These are phyloP conservation scores for Cladosporium sp. DNA, from an alignment of 2,329 filamentous ascomycete species.

Conservation along the genomic window DNA sequence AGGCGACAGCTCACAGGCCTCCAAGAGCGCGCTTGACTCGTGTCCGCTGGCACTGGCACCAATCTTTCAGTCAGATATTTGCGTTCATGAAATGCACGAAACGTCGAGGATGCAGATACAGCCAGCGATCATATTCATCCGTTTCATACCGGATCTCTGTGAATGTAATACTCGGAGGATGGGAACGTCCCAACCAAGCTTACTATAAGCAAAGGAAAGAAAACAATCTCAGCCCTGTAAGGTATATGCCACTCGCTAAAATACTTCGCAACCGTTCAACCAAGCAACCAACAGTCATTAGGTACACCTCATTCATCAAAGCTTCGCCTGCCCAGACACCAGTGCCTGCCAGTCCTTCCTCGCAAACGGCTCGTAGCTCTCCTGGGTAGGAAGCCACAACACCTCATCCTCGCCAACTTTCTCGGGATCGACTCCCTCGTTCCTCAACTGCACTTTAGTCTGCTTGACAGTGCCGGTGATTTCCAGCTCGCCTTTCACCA, in stretches of 20 bases:
- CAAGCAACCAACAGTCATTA: not conserved
- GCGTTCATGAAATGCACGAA: too few species aligned
- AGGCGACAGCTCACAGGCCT: too few species aligned
- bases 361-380: conserved; percentile 65
- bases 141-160: not conserved
- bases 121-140: not conserved
- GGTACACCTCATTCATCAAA: conserved; percentile 47
- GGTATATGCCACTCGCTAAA: not conserved
- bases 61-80: too few species aligned
- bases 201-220: not conserved
- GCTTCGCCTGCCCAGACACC: conserved; percentile 66
- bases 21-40: too few species aligned
- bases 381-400: conserved; percentile 64
- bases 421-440: conserved; percentile 69
- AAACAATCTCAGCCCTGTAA: not conserved
- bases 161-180: too few species aligned
- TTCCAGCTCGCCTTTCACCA: conserved; percentile 60
- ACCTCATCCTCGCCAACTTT: conserved; percentile 54
- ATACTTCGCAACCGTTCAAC: not conserved
- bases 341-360: conserved; percentile 68
- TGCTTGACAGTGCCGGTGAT: conserved; percentile 87
- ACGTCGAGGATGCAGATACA: too few species aligned
- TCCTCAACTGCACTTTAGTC: conserved; percentile 73
- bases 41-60: too few species aligned
- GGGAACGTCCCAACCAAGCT: not conserved